phyloP scores from a whole-genome alignment of 495 filamentous ascomycete genomes.

The Penicillium herquei region DNA sequence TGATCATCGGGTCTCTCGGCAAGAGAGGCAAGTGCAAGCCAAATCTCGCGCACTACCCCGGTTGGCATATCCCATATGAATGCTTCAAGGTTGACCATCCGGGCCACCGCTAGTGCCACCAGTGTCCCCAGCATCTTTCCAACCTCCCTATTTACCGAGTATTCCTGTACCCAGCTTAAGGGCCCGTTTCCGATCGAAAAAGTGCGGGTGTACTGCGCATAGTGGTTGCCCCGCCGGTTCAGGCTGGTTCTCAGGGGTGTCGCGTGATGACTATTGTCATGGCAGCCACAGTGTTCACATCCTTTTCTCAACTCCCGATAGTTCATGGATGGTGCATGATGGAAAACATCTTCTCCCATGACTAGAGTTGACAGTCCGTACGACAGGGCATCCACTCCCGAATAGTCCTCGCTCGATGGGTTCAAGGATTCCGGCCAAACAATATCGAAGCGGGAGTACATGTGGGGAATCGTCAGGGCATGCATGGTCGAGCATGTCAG shows the following conservation, averaged over 20 bases:
- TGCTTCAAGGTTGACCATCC: slow-evolving; percentile 86
- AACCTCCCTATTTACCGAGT: slow-evolving; percentile 82
- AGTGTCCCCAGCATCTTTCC: slow-evolving; percentile 93
- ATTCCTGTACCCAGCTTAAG: slow-evolving; percentile 77
- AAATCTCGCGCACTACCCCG: slow-evolving; percentile 82
- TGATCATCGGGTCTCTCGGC: slow-evolving; percentile 59
- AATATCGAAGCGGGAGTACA: slow-evolving; percentile 93
- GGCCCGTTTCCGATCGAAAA: slow-evolving; percentile 93
- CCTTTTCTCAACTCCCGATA: slow-evolving; percentile 7
- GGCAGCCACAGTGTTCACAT: slow-evolving; percentile 41
- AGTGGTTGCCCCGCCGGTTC: slow-evolving; percentile 67
- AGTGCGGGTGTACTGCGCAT: slow-evolving; percentile 80
- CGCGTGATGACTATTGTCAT: slow-evolving; percentile 14
- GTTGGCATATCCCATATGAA: slow-evolving; percentile 98
- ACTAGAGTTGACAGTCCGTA: slow-evolving; percentile 87
- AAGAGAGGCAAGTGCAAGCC: slow-evolving; percentile 76
- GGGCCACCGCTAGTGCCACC: slow-evolving; percentile 78
- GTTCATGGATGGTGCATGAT: slow-evolving; percentile 26
- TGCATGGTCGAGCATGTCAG: slow-evolving; percentile 84
- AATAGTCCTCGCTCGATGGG: slow-evolving; percentile 59
- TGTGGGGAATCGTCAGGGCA: slow-evolving; percentile 73
- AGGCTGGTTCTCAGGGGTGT: slow-evolving; percentile 15
- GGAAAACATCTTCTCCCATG: slow-evolving; percentile 73
- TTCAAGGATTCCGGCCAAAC: slow-evolving; percentile 78
- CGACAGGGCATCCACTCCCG: slow-evolving; percentile 85